phyloP scores from a whole-genome alignment of 1,284 basidiomycete genomes.

The Sanghuangporus weigelae region DNA sequence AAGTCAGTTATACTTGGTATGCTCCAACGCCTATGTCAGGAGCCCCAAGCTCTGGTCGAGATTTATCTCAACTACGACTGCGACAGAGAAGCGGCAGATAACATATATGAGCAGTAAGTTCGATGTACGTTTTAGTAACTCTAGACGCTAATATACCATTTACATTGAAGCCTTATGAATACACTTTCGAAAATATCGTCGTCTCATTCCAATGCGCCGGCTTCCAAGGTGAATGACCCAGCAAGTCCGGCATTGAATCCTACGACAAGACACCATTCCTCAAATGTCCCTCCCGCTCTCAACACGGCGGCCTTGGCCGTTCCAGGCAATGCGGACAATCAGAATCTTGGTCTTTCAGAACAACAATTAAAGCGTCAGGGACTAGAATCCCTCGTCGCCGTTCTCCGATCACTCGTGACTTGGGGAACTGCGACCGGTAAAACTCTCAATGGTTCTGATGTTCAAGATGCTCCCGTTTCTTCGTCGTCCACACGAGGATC shows the following conservation, averaged over 20 bases:
- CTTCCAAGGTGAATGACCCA: slow-evolving; percentile 50
- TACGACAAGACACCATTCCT: slow-evolving; percentile 42
- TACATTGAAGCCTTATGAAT: slow-evolving; percentile 73
- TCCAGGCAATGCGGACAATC: slow-evolving; percentile 62
- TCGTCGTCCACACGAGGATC: slow-evolving; percentile 47
- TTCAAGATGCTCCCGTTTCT: slow-evolving; percentile 36
- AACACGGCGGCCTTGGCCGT: slow-evolving; percentile 67
- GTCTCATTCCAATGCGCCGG: slow-evolving; percentile 52
- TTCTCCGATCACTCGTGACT: slow-evolving; percentile 81
- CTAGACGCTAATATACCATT: background rate
- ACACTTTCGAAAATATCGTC: slow-evolving; percentile 89
- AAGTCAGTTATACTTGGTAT: slow-evolving; percentile 88
- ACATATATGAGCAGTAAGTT: slow-evolving; percentile 90
- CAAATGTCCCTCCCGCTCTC: slow-evolving; percentile 52
- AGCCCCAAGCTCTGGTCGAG: slow-evolving; percentile 94
- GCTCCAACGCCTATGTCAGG: slow-evolving; percentile 83
- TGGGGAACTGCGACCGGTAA: slow-evolving; percentile 75
- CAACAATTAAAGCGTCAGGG: slow-evolving; percentile 82
- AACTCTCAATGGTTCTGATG: slow-evolving; percentile 37
- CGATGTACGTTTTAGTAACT: slow-evolving; percentile 5
- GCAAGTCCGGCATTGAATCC: slow-evolving; percentile 54
- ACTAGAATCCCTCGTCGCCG: slow-evolving; percentile 84
- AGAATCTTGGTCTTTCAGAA: slow-evolving; percentile 69
- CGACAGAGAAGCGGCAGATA: slow-evolving; percentile 86
- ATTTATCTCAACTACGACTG: slow-evolving; percentile 98